These are phyloP conservation scores for Nasturtium officinale DNA, from an alignment of 345 rosid genomes.

Conservation along the genomic window DNA sequence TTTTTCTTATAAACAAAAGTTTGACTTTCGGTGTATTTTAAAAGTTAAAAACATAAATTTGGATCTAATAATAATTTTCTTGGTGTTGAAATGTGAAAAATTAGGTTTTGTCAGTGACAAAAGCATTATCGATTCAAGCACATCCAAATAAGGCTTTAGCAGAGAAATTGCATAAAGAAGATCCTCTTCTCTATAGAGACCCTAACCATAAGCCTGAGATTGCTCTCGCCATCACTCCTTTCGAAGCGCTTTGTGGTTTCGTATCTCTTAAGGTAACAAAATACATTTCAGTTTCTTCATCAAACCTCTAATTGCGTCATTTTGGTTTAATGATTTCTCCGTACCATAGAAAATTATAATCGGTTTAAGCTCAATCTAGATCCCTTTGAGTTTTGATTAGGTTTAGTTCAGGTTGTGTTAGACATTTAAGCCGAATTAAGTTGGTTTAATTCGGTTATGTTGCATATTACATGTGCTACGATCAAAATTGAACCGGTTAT, in stretches of 20 bases:
- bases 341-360: background rate
- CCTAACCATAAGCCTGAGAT: conserved; percentile 95
- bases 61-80: background rate
- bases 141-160: conserved; percentile 92
- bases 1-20: background rate
- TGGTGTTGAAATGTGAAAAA: background rate
- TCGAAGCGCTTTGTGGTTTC: conserved; percentile 92
- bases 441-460: conserved; percentile 1
- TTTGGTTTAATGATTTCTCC: background rate
- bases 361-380: background rate
- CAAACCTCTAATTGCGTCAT: background rate
- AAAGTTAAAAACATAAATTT: background rate
- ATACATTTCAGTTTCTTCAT: conserved; percentile 7
- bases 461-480: background rate
- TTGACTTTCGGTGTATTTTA: background rate
- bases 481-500: conserved; percentile 6
- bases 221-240: conserved; percentile 91
- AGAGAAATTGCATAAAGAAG: conserved; percentile 62
- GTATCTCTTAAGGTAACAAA: conserved; percentile 57
- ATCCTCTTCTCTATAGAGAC: conserved; percentile 72
- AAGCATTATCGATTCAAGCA: conserved; percentile 96
- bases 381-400: background rate
- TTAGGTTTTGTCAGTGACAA: conserved; percentile 85
- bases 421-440: background rate
- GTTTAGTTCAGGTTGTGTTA: background rate